Evolutionary conservation across 2,329 filamentous ascomycete genomes (phyloP).

Genomic region (Aspergillus ibericus): DNA sequence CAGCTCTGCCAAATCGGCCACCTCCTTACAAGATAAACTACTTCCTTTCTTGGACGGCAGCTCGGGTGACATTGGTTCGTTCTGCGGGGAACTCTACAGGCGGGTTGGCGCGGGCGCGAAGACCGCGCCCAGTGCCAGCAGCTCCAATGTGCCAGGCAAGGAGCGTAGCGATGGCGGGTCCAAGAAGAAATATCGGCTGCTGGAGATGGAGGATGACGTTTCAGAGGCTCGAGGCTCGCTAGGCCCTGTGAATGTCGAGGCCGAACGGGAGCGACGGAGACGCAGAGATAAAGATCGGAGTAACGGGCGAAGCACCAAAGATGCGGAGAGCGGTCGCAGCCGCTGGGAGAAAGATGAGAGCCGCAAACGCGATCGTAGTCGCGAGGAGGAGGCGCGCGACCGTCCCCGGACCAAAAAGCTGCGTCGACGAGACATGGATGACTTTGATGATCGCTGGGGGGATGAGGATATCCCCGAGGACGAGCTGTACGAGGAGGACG

Average conservation of each 20-base stretch:
- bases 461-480: conserved; percentile 62
- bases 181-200: conserved; percentile 54
- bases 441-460: conserved; percentile 78
- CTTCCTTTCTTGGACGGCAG: conserved; percentile 53
- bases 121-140: conserved; percentile 17
- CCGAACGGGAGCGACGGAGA: conserved; percentile 38
- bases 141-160: conserved; percentile 11
- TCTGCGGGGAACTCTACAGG: conserved; percentile 50
- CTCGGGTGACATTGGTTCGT: conserved; percentile 46
- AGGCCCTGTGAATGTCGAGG: conserved; percentile 36
- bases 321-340: conserved; percentile 24
- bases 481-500: conserved; percentile 50
- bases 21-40: conserved; percentile 53
- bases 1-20: conserved; percentile 49
- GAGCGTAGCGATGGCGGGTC: conserved; percentile 26
- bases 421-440: conserved; percentile 51
- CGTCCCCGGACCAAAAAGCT: conserved; percentile 53
- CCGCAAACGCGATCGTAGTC: conserved; percentile 41
- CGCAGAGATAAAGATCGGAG: conserved; percentile 12
- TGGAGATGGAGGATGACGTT: conserved; percentile 55
- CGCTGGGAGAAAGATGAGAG: conserved; percentile 37
- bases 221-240: conserved; percentile 30
- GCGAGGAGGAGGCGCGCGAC: conserved; percentile 39
- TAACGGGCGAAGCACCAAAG: conserved; percentile 18
- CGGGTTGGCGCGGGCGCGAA: conserved; percentile 26